Percentiles rank a stretch among this genome's conserved stretches.
Conservation (phyloP, 108 stramenopile species). For the Cyclotella baltica region DNA sequence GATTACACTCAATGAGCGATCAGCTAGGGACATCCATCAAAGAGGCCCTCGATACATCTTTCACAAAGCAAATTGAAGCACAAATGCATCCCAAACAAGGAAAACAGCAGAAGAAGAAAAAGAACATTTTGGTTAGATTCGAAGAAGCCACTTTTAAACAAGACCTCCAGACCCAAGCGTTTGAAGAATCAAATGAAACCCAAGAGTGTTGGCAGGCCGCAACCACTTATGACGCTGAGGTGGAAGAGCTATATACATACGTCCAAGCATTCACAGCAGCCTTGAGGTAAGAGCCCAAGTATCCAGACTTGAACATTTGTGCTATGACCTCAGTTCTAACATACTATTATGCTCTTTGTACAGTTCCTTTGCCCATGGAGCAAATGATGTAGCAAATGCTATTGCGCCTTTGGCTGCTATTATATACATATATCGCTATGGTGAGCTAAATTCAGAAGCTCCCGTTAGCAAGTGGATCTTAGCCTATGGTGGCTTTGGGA, state of each 20-base stretch:
- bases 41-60: conserved; percentile 6
- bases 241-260: conserved; percentile 63
- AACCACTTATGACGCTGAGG: conserved; percentile 50
- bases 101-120: neutral
- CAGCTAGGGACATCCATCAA: neutral
- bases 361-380: conserved; percentile 79
- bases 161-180: neutral
- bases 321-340: too few species aligned
- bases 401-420: conserved; percentile 69
- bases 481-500: conserved; percentile 56
- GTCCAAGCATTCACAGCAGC: conserved; percentile 77
- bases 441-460: conserved; percentile 23
- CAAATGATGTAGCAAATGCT: conserved; percentile 74
- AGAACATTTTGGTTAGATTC: neutral
- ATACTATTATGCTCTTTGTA: too few species aligned
- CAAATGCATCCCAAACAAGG: neutral
- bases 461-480: conserved; percentile 63
- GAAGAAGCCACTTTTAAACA: conserved; percentile 1
- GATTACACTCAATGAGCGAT: neutral
- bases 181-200: conserved; percentile 15
- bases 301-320: too few species aligned
- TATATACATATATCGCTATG: conserved; percentile 53
- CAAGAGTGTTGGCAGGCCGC: conserved; percentile 54
- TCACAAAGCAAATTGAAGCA: neutral
- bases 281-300: too few species aligned